These are phyloP conservation scores for Aspergillus caelatus DNA, from an alignment of 2,329 filamentous ascomycete species.

Conservation along the genomic window DNA sequence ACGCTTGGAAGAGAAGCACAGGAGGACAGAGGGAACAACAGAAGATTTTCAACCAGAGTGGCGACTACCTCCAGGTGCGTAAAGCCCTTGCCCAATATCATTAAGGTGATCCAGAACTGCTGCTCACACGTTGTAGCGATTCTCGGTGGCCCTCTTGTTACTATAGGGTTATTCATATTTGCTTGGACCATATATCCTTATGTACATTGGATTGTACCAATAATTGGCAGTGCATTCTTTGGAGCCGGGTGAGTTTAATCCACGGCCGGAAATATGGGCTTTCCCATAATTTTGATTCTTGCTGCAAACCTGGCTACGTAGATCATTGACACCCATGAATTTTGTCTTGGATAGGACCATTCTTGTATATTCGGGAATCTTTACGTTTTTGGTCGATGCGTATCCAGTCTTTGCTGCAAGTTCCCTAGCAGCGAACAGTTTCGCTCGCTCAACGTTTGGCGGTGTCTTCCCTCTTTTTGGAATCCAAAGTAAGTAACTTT, in stretches of 20 bases:
- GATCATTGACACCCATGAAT: background rate
- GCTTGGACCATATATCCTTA: constrained; percentile 76
- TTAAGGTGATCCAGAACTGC: constrained; percentile 8
- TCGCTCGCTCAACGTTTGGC: constrained; percentile 76
- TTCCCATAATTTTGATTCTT: background rate
- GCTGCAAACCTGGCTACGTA: background rate
- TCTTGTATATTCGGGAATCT: constrained; percentile 79
- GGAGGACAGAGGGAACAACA: constrained; percentile 33
- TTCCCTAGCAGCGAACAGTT: constrained; percentile 81
- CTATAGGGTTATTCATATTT: constrained; percentile 83
- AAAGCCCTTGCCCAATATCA: background rate
- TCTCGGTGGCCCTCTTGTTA: constrained; percentile 74
- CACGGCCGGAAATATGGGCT: constrained; percentile 6
- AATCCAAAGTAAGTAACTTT: constrained; percentile 51
- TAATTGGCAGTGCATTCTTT: constrained; percentile 73
- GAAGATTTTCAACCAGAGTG: constrained; percentile 78
- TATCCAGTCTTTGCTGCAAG: constrained; percentile 52
- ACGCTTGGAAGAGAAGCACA: constrained; percentile 44
- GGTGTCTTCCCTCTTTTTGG: constrained; percentile 78
- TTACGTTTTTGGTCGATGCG: constrained; percentile 78
- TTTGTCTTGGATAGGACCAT: constrained; percentile 60
- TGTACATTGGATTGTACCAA: constrained; percentile 76
- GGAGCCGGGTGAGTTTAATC: constrained; percentile 64
- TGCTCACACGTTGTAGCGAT: constrained; percentile 50
- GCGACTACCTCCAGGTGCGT: constrained; percentile 69